Conservation (phyloP, 2,329 filamentous ascomycete genomes). For the Aspergillus candidus region DNA sequence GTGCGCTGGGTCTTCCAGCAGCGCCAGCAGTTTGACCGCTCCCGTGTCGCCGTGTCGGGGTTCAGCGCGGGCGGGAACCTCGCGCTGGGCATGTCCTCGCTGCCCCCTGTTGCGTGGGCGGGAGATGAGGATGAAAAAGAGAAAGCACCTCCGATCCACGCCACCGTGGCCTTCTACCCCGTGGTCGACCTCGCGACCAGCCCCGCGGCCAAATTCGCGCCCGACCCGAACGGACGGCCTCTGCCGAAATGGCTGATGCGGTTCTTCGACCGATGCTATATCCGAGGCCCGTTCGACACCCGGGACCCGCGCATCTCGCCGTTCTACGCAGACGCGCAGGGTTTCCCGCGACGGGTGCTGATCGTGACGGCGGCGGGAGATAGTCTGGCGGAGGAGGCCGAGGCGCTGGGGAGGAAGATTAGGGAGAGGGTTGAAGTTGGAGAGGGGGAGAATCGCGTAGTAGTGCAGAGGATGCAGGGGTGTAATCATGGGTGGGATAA, state of each 20-base stretch:
- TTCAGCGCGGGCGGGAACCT: conserved; percentile 43
- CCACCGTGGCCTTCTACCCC: conserved; percentile 31
- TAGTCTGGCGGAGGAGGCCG: conserved; percentile 25
- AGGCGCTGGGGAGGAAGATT: conserved; percentile 24
- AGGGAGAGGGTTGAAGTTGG: background rate
- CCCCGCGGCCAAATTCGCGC: conserved; percentile 17
- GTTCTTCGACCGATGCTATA: conserved; percentile 27
- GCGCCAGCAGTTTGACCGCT: conserved; percentile 28
- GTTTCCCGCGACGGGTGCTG: conserved; percentile 25
- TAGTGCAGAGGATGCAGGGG: conserved; percentile 28
- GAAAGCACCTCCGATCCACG: conserved; percentile 25
- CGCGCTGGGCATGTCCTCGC: conserved; percentile 28
- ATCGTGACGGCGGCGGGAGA: conserved; percentile 28
- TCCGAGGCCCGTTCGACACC: conserved; percentile 18
- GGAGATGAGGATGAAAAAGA: too few species aligned
- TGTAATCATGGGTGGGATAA: conserved; percentile 40
- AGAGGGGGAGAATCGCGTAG: conserved; percentile 11
- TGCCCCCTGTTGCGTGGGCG: too few species aligned
- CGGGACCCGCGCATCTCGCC: conserved; percentile 31
- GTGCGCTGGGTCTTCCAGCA: conserved; percentile 32
- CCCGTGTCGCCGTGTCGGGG: conserved; percentile 32
- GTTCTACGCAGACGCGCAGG: conserved; percentile 18
- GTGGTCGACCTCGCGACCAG: conserved; percentile 19
- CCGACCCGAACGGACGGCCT: conserved; percentile 14
- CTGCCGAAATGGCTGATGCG: conserved; percentile 21